Percentiles rank a stretch among this genome's conserved stretches.
These are phyloP conservation scores for Trichoderma sp. DNA, from an alignment of 2,329 filamentous ascomycete species.

Conservation along the genomic window DNA sequence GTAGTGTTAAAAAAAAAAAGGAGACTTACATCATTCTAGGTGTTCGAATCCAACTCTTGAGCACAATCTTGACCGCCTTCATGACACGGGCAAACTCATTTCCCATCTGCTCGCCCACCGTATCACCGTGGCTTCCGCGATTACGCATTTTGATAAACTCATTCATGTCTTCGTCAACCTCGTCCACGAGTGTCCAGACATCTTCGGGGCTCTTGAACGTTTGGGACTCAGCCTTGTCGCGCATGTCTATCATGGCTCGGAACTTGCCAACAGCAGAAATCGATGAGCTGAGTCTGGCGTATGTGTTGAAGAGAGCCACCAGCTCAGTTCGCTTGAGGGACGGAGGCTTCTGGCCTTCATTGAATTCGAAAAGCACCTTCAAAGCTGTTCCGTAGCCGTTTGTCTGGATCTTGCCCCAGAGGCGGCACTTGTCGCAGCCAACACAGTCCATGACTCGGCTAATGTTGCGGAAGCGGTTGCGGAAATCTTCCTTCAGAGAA, in stretches of 20 bases:
- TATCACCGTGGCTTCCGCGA: slow-evolving; percentile 29
- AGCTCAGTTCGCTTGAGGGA: slow-evolving; percentile 83
- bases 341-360: slow-evolving; percentile 66
- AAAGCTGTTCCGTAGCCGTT: slow-evolving; percentile 91
- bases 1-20: no score
- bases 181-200: slow-evolving; percentile 31
- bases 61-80: slow-evolving; percentile 62
- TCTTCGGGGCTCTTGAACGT: background rate
- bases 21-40: slow-evolving; percentile 67
- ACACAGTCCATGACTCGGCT: slow-evolving; percentile 98
- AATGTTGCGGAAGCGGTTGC: slow-evolving; percentile 94
- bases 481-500: slow-evolving; percentile 92
- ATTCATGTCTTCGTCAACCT: slow-evolving; percentile 29
- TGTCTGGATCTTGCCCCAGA: slow-evolving; percentile 97
- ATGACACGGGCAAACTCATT: slow-evolving; percentile 64
- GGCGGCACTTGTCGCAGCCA: slow-evolving; percentile 94
- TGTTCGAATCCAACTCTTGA: slow-evolving; percentile 67
- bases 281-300: slow-evolving; percentile 81
- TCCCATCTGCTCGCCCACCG: slow-evolving; percentile 56
- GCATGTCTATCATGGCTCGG: slow-evolving; percentile 46
- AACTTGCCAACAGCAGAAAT: slow-evolving; percentile 75
- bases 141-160: slow-evolving; percentile 34
- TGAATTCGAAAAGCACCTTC: slow-evolving; percentile 94
- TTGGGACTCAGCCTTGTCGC: slow-evolving; percentile 32
- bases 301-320: slow-evolving; percentile 91